These are phyloP conservation scores for Flaveria floridana DNA, from an alignment of 140 eudicot genomes.

Conservation along the genomic window DNA sequence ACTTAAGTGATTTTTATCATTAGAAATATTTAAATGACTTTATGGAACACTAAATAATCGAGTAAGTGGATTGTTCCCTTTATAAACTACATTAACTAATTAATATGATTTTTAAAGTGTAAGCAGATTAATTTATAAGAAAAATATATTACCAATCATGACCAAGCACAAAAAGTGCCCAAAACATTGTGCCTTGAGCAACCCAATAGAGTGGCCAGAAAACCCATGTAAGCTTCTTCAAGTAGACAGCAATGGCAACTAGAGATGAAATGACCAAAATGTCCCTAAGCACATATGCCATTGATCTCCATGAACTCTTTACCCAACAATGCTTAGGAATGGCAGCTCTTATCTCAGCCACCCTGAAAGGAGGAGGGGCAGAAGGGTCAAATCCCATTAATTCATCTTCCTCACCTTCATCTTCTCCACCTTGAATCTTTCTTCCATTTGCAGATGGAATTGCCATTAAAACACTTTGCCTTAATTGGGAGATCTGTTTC, in stretches of 20 bases:
- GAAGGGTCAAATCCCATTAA: conserved; percentile 44
- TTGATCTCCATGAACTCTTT: conserved; percentile 48
- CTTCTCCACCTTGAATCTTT: conserved; percentile 30
- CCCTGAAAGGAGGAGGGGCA: conserved; percentile 54
- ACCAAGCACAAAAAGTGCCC: conserved; percentile 57
- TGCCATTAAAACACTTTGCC: conserved; percentile 26
- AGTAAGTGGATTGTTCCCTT: no score
- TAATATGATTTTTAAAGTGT: neutral
- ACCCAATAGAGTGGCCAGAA: conserved; percentile 50
- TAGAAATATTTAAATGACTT: no score
- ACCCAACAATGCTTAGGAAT: conserved; percentile 65
- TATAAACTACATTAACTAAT: neutral
- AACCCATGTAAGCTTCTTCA: conserved; percentile 39
- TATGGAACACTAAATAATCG: no score
- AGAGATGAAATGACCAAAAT: conserved; percentile 38
- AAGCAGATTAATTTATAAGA: neutral
- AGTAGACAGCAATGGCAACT: conserved; percentile 35
- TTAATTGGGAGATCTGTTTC: neutral
- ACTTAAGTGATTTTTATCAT: no score
- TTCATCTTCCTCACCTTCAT: conserved; percentile 31
- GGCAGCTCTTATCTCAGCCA: conserved; percentile 52
- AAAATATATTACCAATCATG: conserved; percentile 56
- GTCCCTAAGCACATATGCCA: conserved; percentile 50
- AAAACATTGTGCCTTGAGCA: conserved; percentile 46
- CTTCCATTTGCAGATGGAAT: conserved; percentile 30